Evolutionary conservation across 176 grass and related monocot species (phyloP), one percentile per base, ranked within the genome.

Genomic region (Tuctoria greenei): DNA sequence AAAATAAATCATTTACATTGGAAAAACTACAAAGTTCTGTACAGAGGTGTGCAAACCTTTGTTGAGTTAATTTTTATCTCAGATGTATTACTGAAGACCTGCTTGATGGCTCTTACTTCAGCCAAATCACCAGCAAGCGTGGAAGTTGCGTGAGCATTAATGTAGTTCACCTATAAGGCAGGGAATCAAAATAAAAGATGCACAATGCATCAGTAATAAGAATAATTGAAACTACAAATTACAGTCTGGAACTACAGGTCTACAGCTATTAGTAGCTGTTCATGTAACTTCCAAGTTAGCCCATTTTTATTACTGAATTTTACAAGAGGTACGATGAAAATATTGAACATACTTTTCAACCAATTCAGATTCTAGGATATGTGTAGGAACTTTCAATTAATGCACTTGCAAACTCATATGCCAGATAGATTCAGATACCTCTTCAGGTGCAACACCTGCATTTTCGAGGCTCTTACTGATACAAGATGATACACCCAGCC

Each of bases 61-160:
- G 88, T 90, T 67, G 88, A 82, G 46, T 90, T 90, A 34, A 86
- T 90, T 77, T 90, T 90, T 31, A 90, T 90, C 17, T 86, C 71
- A 61, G 71, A 80, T 40, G 88, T 72, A 70, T 90, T 76, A 44
- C 56, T 80, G 80, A 91, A 87, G 7, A 87, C 77, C 65, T 82
- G 66, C 31, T 87, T 91, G 55, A 91, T 78, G 44, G 89, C 89
- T 67, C 82, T 81, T 43, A 81, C 65, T 83, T 91, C 89, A 49
- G 84, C 85, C 70, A 91, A 75, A 67, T 91, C 85, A 77, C 85
- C 85, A 56, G 85, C 84, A 74, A 87, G 89, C 6, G 89, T 91
- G 47, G 89, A 91, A 84, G 89, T 91, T 66, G 89, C 85, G 34
- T 91, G 89, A 43, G 85, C 89, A 51, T 91, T 91, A 25, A 91